Conservation (phyloP, 768 basidiomycete genomes). For the Suillus decipiens region DNA sequence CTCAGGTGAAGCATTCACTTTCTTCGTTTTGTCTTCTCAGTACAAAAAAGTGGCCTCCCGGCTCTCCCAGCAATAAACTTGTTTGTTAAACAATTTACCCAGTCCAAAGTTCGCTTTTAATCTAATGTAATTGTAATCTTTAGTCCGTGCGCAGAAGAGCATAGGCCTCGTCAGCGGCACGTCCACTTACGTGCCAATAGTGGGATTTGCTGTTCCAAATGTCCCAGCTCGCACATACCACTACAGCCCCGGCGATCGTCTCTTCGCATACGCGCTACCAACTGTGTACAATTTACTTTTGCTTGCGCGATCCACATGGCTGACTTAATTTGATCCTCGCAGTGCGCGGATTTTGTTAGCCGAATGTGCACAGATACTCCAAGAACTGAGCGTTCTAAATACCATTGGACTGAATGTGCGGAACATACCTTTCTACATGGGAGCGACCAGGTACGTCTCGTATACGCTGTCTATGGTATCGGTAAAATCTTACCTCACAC, state of each 20-base stretch:
- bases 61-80: too few species aligned
- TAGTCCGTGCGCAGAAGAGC: conserved; percentile 77
- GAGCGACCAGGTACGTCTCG: too few species aligned
- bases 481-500: too few species aligned
- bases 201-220: conserved; percentile 67
- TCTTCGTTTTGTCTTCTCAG: too few species aligned
- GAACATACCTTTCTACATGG: conserved; percentile 18
- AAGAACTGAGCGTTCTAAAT: conserved; percentile 72
- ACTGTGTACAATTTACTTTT: conserved; percentile 45
- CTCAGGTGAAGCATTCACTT: too few species aligned
- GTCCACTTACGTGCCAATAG: conserved; percentile 64
- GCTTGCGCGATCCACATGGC: conserved; percentile 13
- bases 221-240: conserved; percentile 52
- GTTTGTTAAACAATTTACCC: background rate
- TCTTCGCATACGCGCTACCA: conserved; percentile 80
- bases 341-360: conserved; percentile 81
- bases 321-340: conserved; percentile 21
- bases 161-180: conserved; percentile 83
- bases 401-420: conserved; percentile 84
- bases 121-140: conserved; percentile 20
- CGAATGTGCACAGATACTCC: conserved; percentile 69
- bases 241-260: conserved; percentile 54
- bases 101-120: conserved; percentile 8
- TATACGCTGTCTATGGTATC: too few species aligned
- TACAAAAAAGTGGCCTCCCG: too few species aligned